These are phyloP conservation scores for Ganoderma lingzhi DNA, from an alignment of 1,284 basidiomycete species.

Conservation along the genomic window DNA sequence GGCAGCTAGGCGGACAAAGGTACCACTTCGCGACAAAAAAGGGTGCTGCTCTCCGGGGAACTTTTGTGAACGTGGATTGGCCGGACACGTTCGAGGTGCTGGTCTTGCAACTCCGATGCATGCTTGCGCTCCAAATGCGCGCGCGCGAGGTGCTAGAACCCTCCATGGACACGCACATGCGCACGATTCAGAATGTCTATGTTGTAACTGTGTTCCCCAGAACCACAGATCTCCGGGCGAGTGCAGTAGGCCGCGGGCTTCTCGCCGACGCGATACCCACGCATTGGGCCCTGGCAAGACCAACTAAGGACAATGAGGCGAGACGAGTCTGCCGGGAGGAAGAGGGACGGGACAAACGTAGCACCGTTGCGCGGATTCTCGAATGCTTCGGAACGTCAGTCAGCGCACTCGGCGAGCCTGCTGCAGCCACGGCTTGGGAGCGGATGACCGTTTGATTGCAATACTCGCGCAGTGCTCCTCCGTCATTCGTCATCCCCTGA, in stretches of 20 bases:
- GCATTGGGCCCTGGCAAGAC: neutral
- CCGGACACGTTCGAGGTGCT: slow-evolving; percentile 17
- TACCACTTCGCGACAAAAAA: slow-evolving; percentile 8
- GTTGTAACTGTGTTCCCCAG: neutral
- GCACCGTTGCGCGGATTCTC: neutral
- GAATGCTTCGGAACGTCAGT: neutral
- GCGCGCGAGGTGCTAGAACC: slow-evolving; percentile 9
- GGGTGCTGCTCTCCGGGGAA: neutral
- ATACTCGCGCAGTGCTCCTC: neutral
- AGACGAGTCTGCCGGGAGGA: neutral
- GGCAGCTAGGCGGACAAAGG: slow-evolving; percentile 1
- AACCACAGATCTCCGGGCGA: slow-evolving; percentile 1
- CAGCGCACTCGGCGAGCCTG: neutral
- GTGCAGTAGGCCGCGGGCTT: slow-evolving; percentile 1
- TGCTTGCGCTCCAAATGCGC: neutral
- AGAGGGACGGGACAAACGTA: neutral
- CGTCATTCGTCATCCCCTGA: neutral
- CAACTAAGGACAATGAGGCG: neutral
- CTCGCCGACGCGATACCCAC: slow-evolving; percentile 7
- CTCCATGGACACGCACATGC: neutral
- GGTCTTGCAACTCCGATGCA: slow-evolving; percentile 14
- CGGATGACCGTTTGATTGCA: neutral
- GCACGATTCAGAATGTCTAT: neutral
- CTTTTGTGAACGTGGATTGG: slow-evolving; percentile 8
- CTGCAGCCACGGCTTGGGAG: neutral